These are phyloP conservation scores for Xylaria arbuscula DNA, from an alignment of 2,329 filamentous ascomycete species.

Conservation along the genomic window DNA sequence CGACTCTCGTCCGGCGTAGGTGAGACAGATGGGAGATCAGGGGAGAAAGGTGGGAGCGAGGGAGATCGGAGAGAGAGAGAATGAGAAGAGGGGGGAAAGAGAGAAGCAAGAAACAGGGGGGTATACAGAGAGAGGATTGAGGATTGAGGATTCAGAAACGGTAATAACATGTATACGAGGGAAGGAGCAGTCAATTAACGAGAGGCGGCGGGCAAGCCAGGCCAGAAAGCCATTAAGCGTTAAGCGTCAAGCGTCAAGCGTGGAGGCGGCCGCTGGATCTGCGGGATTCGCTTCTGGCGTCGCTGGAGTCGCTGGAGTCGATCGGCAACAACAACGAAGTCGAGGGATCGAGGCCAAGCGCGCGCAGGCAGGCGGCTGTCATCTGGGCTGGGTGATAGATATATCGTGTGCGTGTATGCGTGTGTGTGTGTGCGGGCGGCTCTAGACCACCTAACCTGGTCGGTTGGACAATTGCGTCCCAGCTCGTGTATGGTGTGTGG, in stretches of 20 bases:
- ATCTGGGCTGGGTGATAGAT: conserved; percentile 40
- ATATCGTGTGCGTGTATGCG: conserved; percentile 38
- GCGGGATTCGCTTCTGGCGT: no score
- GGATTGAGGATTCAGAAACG: not conserved
- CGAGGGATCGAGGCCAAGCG: conserved; percentile 41
- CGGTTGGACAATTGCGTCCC: conserved; percentile 1
- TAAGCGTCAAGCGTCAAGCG: no score
- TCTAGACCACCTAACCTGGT: conserved; percentile 10
- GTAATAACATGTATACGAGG: not conserved
- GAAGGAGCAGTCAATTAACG: conserved; percentile 23
- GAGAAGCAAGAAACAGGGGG: not conserved
- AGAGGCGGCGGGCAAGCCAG: conserved; percentile 28
- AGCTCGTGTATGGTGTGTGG: conserved; percentile 1
- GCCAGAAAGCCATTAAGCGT: no score
- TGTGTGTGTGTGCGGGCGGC: not conserved
- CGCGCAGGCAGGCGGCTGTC: conserved; percentile 42
- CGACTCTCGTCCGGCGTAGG: conserved; percentile 17
- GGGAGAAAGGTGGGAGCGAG: not conserved
- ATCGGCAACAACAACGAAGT: conserved; percentile 27
- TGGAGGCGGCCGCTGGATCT: conserved; percentile 24
- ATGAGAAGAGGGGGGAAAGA: not conserved
- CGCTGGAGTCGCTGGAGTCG: not conserved
- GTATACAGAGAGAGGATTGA: not conserved
- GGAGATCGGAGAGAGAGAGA: not conserved
- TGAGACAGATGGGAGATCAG: not conserved